These are phyloP conservation scores for Henckelia pumila DNA, from an alignment of 257 asterid species.

Conservation along the genomic window DNA sequence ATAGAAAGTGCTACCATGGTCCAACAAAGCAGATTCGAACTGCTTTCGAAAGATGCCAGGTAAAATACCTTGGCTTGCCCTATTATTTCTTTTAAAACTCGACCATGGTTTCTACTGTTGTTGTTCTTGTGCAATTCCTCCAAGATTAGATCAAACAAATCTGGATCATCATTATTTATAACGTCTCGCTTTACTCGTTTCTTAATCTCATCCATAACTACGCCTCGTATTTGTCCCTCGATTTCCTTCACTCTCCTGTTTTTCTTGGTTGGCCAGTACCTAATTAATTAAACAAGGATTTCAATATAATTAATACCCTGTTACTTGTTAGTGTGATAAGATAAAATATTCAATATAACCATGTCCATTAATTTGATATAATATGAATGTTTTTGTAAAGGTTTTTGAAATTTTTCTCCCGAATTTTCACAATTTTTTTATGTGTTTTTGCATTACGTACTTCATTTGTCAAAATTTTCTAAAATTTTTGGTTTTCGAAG, in stretches of 20 bases:
- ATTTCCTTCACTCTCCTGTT: slow-evolving; percentile 25
- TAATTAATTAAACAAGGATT: not conserved
- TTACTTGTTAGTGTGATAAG: too few relatives aligned
- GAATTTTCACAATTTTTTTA: too few relatives aligned
- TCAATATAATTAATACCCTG: too few relatives aligned
- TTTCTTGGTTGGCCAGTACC: slow-evolving; percentile 26
- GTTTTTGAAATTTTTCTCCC: too few relatives aligned
- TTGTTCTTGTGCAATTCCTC: slow-evolving; percentile 12
- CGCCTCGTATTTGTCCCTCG: slow-evolving; percentile 20
- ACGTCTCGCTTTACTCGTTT: slow-evolving; percentile 15
- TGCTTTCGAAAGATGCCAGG: slow-evolving; percentile 28
- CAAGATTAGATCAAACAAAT: slow-evolving; percentile 22
- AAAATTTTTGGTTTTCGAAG: too few relatives aligned
- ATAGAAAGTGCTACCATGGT: slow-evolving; percentile 26
- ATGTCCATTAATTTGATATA: too few relatives aligned
- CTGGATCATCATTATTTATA: not conserved
- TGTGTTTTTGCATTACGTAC: too few relatives aligned
- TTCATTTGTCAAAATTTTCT: too few relatives aligned
- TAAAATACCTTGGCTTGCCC: slow-evolving; percentile 37
- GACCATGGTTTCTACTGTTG: not conserved
- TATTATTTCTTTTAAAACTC: slow-evolving; percentile 24
- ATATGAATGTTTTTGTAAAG: too few relatives aligned
- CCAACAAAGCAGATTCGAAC: slow-evolving; percentile 35
- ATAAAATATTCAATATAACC: too few relatives aligned
- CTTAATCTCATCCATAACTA: slow-evolving; percentile 25